These are phyloP conservation scores for Emericellopsis atlantica DNA, from an alignment of 2,329 filamentous ascomycete species.

Conservation along the genomic window DNA sequence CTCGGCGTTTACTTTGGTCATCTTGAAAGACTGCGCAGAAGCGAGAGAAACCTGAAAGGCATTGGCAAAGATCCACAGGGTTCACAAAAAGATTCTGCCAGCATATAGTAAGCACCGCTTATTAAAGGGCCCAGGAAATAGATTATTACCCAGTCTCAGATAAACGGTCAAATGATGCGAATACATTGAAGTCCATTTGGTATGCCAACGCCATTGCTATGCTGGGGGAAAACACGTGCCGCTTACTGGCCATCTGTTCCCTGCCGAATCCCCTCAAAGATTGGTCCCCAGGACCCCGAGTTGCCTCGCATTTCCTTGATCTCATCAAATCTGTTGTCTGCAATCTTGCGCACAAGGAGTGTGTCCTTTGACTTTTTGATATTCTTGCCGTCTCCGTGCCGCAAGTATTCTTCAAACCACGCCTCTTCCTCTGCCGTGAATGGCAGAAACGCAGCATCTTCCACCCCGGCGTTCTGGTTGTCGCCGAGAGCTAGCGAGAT, in stretches of 20 bases:
- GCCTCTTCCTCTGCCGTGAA: conserved; percentile 57
- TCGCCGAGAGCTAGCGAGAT: conserved; percentile 42
- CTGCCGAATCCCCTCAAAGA: conserved; percentile 37
- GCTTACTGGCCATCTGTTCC: conserved; percentile 21
- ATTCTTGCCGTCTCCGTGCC: conserved; percentile 49
- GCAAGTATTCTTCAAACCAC: conserved; percentile 62
- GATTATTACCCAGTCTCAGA: too few relatives aligned
- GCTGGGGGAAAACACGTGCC: background rate
- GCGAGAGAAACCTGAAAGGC: too few relatives aligned
- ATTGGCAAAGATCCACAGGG: too few relatives aligned
- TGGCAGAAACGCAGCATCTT: conserved; percentile 61
- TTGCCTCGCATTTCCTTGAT: conserved; percentile 25
- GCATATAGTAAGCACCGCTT: too few relatives aligned
- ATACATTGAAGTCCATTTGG: too few relatives aligned
- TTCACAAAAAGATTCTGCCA: too few relatives aligned
- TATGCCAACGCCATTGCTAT: conserved; percentile 6
- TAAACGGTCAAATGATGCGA: too few relatives aligned
- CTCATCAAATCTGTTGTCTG: conserved; percentile 46
- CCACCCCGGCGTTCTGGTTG: conserved; percentile 35
- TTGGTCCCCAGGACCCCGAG: conserved; percentile 32
- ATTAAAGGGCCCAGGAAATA: too few relatives aligned
- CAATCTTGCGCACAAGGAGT: conserved; percentile 60
- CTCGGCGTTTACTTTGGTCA: too few relatives aligned
- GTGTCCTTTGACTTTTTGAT: conserved; percentile 59
- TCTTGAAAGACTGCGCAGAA: too few relatives aligned